Conservation (phyloP, 2,329 filamentous ascomycete species). For the Exophiala spinifera region DNA sequence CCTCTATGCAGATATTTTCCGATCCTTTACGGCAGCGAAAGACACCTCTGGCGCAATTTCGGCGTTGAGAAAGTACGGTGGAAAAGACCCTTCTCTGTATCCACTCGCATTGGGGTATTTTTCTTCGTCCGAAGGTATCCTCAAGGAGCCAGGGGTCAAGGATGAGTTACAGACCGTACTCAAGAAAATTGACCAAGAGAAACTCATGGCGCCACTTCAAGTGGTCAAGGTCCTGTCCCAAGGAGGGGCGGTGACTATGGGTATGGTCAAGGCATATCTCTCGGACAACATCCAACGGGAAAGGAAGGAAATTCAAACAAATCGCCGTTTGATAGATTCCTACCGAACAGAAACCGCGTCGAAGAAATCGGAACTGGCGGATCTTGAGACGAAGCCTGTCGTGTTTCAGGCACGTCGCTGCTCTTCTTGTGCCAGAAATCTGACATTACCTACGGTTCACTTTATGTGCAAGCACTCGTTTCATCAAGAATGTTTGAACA, state of each 20-base stretch:
- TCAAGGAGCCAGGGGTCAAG: constrained; percentile 72
- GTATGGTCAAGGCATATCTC: constrained; percentile 92
- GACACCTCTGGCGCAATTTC: constrained; percentile 89
- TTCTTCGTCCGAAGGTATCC: constrained; percentile 74
- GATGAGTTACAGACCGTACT: constrained; percentile 79
- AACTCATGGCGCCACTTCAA: constrained; percentile 91
- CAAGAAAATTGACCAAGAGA: constrained; percentile 81
- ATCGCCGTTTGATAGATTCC: constrained; percentile 75
- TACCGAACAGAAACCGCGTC: constrained; percentile 80
- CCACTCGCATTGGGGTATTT: constrained; percentile 91
- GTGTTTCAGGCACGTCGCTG: constrained; percentile 91
- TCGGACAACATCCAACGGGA: constrained; percentile 85
- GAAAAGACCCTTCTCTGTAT: constrained; percentile 86
- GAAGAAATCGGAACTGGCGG: constrained; percentile 73
- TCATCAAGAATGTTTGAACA: constrained; percentile 83
- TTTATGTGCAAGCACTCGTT: constrained; percentile 97
- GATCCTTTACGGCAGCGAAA: constrained; percentile 87
- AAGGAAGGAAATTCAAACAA: constrained; percentile 77
- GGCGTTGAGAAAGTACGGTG: constrained; percentile 85
- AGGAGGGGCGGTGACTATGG: constrained; percentile 88
- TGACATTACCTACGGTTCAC: constrained; percentile 88
- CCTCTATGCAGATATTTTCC: constrained; percentile 90
- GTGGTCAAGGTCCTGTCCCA: constrained; percentile 86
- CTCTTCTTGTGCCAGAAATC: constrained; percentile 69
- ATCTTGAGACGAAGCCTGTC: constrained; percentile 73